Conservation (phyloP, 73 alveolate species). For the Uronychia binucleata region DNA sequence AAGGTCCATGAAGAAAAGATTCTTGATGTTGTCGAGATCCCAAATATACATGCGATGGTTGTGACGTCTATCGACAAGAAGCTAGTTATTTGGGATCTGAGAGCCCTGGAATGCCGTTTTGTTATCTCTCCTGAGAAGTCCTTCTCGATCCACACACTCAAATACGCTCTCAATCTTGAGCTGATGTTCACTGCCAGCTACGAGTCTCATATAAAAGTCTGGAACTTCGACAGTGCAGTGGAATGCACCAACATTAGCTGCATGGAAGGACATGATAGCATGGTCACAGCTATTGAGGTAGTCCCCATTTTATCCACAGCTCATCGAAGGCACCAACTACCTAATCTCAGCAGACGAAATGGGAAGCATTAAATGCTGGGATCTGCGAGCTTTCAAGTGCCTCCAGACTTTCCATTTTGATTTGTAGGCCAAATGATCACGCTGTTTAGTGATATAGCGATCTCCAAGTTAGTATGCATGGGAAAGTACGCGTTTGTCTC, state of each 20-base stretch:
- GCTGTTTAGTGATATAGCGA: conserved; percentile 5
- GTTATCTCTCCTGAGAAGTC: conserved; percentile 20
- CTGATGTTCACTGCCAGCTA: conserved; percentile 49
- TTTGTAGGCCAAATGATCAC: conserved; percentile 6
- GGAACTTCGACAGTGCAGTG: conserved; percentile 55
- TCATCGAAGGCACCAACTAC: conserved; percentile 34
- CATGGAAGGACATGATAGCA: conserved; percentile 48
- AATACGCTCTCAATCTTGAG: conserved; percentile 40
- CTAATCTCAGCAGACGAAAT: conserved; percentile 46
- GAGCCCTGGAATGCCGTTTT: conserved; percentile 29
- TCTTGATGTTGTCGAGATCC: conserved; percentile 49
- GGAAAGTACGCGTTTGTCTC: conserved; percentile 33
- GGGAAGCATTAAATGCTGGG: conserved; percentile 59
- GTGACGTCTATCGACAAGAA: conserved; percentile 41
- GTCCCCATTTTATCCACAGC: no score
- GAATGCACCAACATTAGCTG: conserved; percentile 50
- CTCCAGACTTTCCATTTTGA: conserved; percentile 40
- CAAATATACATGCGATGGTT: conserved; percentile 29
- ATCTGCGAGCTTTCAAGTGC: conserved; percentile 20
- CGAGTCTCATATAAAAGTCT: conserved; percentile 34
- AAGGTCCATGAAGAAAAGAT: conserved; percentile 39
- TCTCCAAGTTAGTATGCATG: conserved; percentile 27
- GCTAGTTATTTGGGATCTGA: conserved; percentile 38
- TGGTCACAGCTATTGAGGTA: conserved; percentile 58
- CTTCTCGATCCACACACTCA: conserved; percentile 41